Evolutionary conservation across 345 rosid genomes (phyloP).

Genomic region (Pugionium dolabratum): DNA sequence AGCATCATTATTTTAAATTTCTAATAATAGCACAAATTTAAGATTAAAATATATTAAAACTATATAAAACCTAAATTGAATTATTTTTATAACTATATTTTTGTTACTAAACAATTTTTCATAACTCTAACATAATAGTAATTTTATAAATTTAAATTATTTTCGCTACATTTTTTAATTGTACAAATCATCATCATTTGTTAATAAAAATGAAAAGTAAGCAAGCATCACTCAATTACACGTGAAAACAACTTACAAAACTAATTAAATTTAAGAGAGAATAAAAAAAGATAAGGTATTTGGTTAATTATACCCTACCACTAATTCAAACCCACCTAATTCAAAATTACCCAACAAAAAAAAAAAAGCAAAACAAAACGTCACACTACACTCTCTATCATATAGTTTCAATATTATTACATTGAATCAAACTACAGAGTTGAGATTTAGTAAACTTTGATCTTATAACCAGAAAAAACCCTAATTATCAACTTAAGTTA

Average conservation of each 20-base stretch:
- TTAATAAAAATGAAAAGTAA: not conserved
- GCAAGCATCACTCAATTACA: constrained; percentile 17
- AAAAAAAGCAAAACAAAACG: constrained; percentile 12
- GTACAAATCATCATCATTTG: no score
- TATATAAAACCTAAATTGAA: no score
- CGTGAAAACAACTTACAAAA: not conserved
- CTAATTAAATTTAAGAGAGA: not conserved
- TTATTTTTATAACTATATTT: no score
- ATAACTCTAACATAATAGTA: no score
- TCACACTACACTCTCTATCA: constrained; percentile 32
- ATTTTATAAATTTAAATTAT: no score
- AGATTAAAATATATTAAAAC: no score
- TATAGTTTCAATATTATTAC: constrained; percentile 31
- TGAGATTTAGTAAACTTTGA: not conserved
- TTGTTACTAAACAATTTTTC: no score
- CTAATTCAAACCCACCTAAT: constrained; percentile 37
- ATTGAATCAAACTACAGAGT: constrained; percentile 18
- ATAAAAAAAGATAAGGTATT: constrained; percentile 9
- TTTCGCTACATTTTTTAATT: no score
- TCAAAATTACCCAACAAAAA: constrained; percentile 24
- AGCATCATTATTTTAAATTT: no score
- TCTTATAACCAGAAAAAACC: constrained; percentile 13
- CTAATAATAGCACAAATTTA: no score
- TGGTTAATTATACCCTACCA: constrained; percentile 33
- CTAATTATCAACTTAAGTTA: constrained; percentile 35